Base-by-base conservation (phyloP, 2,329 filamentous ascomycete genomes). In the Pseudocercospora cruenta region DNA sequence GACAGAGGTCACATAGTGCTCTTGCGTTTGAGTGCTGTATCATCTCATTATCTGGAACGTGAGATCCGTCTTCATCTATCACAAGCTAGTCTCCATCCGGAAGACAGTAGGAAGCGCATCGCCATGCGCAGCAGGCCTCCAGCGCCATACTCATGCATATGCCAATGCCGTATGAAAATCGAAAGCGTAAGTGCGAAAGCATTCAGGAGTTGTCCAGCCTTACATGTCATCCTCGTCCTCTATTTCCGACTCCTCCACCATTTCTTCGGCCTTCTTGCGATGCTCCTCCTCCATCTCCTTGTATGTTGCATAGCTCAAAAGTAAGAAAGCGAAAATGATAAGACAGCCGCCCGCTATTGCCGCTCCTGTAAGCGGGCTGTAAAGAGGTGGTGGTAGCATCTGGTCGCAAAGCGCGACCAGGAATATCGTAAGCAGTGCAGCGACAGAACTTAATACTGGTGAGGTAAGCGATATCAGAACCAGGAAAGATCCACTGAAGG, bases 381-480 rank as follows among this genome's bases (percentile, higher is more conserved):
- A 92, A n/a, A 84, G 75, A 2, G 83, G 83, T 4, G 81, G 81
- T 0, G 92, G 96, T 51, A 94, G 83, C 64, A 94, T 77, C 88
- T 95, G 96, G 79, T 99, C 95, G 63, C 92, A 92, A 31, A 98
- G 83, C 0, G 94, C 95, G 6, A 99, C 95, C 67, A 98, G 88
- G 84, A 99, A 98, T 71, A 99, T 99, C 22, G 95, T 99, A 55
- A 99, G 84, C 6, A 99, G 86, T 2, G 94, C 93, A 0, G 95
- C 95, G 10, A 99, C 95, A 19, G 91, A 96, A 65, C 71, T 74
- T 4, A 99, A 84, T 2, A 99, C 95, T 0, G 95, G 95, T 19
- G 91, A 94, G 0, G 95, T 99, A 28, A 99, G 85, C 16, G 90
- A 93, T 75, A 99, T 98, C 61, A 99, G 86, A 36, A 97, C 91